Evolutionary conservation across 116 monocot genomes (phyloP).

Genomic region (Dioscorea cayenensis): DNA sequence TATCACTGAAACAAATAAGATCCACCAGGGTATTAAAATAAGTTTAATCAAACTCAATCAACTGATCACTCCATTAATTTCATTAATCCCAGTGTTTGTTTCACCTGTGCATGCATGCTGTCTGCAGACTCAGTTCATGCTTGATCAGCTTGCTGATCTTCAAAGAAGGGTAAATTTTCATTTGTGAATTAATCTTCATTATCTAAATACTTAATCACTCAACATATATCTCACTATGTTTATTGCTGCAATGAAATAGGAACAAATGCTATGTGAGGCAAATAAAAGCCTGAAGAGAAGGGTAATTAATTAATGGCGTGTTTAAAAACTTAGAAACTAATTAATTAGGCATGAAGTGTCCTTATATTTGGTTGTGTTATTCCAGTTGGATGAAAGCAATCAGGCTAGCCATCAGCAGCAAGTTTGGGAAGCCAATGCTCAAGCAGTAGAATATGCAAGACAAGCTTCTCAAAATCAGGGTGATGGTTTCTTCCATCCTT

Average conservation of each 20-base stretch:
- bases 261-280: slow-evolving; percentile 63
- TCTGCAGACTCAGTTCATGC: slow-evolving; percentile 82
- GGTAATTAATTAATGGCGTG: slow-evolving; percentile 21
- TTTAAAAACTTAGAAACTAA: background rate
- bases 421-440: slow-evolving; percentile 41
- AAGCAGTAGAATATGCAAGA: slow-evolving; percentile 31
- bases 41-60: too few relatives aligned
- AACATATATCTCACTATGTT: background rate
- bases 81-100: background rate
- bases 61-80: background rate
- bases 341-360: background rate
- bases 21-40: slow-evolving; percentile 49
- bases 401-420: slow-evolving; percentile 41
- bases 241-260: slow-evolving; percentile 24
- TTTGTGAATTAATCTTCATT: too few relatives aligned
- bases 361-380: background rate
- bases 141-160: slow-evolving; percentile 82
- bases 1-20: slow-evolving; percentile 74
- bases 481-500: slow-evolving; percentile 51
- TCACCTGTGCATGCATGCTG: background rate
- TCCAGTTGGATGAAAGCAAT: slow-evolving; percentile 53
- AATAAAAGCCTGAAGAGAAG: slow-evolving; percentile 59
- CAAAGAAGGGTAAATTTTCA: slow-evolving; percentile 52
- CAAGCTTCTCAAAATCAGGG: slow-evolving; percentile 35
- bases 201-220: too few relatives aligned